These are phyloP conservation scores for Lichtheimia ornata DNA, from an alignment of 371 early-diverging fungal genomes.

Conservation along the genomic window DNA sequence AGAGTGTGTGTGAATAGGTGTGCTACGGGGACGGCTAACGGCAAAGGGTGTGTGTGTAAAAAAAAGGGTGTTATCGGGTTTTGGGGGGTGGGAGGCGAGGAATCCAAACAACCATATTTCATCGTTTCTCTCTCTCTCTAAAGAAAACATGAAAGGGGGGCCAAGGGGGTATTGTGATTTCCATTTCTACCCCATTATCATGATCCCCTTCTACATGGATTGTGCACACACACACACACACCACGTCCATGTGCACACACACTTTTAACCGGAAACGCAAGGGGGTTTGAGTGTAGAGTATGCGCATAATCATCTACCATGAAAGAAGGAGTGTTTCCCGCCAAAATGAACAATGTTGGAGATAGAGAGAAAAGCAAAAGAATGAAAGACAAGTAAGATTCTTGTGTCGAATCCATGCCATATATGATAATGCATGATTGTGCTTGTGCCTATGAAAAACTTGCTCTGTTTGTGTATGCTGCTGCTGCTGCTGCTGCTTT, in stretches of 20 bases:
- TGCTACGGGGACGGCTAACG: background rate
- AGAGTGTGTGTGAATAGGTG: background rate
- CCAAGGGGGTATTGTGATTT: too few species aligned
- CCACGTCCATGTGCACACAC: too few species aligned
- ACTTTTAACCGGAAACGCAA: background rate
- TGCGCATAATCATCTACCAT: too few species aligned
- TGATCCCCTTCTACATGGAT: background rate
- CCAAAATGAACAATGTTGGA: slow-evolving; percentile 9
- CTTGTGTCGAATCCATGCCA: too few species aligned
- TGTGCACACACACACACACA: too few species aligned
- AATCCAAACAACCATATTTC: too few species aligned
- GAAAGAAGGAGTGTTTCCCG: slow-evolving; percentile 8
- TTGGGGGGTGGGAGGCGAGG: slow-evolving; percentile 1
- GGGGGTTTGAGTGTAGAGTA: background rate
- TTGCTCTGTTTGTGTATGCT: slow-evolving; percentile 10
- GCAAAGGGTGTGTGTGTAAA: too few species aligned
- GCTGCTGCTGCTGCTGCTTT: too few species aligned
- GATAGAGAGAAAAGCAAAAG: background rate
- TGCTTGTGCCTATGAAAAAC: background rate
- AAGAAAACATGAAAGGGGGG: slow-evolving; percentile 4
- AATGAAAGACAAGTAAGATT: slow-evolving; percentile 1
- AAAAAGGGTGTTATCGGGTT: background rate
- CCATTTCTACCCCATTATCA: too few species aligned
- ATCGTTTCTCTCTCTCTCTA: too few species aligned
- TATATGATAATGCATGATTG: background rate